Conservation (phyloP, 2,329 filamentous ascomycete genomes). For the Mycocentrospora acerina region DNA sequence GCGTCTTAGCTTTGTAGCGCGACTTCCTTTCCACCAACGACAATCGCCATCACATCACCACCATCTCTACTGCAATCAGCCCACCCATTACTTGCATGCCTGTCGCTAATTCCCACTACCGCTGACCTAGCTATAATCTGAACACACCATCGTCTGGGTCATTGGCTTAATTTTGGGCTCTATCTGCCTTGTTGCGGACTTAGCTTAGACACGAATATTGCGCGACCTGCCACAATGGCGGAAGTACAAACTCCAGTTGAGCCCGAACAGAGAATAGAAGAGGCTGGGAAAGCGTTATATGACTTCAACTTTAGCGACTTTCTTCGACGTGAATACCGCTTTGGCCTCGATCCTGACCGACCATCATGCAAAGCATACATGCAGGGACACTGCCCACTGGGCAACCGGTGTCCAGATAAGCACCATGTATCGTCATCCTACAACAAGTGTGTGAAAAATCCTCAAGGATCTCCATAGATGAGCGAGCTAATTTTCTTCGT, state of each 20-base stretch:
- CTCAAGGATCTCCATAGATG: not conserved
- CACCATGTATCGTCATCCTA: conserved; percentile 66
- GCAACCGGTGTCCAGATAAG: conserved; percentile 80
- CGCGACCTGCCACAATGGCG: conserved; percentile 19
- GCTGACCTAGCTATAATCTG: not conserved
- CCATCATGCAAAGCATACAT: conserved; percentile 85
- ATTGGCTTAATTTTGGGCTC: not conserved
- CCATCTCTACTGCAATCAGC: conserved; percentile 2
- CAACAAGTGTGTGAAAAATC: conserved; percentile 55
- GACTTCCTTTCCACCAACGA: no score
- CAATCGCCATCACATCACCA: not conserved
- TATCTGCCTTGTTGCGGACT: not conserved
- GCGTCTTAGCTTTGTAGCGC: not conserved
- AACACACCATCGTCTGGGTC: no score
- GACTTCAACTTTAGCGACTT: conserved; percentile 85
- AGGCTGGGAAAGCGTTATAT: conserved; percentile 48
- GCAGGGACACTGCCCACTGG: conserved; percentile 82
- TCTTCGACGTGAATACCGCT: conserved; percentile 78
- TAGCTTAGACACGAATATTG: not conserved
- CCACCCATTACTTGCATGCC: not conserved
- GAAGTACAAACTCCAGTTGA: conserved; percentile 30
- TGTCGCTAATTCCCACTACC: not conserved
- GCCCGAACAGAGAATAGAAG: conserved; percentile 32
- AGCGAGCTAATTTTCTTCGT: conserved; percentile 8
- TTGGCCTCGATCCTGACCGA: conserved; percentile 68